Base-by-base conservation (phyloP, 495 filamentous ascomycete species). In the Wilcoxina mikolae region DNA sequence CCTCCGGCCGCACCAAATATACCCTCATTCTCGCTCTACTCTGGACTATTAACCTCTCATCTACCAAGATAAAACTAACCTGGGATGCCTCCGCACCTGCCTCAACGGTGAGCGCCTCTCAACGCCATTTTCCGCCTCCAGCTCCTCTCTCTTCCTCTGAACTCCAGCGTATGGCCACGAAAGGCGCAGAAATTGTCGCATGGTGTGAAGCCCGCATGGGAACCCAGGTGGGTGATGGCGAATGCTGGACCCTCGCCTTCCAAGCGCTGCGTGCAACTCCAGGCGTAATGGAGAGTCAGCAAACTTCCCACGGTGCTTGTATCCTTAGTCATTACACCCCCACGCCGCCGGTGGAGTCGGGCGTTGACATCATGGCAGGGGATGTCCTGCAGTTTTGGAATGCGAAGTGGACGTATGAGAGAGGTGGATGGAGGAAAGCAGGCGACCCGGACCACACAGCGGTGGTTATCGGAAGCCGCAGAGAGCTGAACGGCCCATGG, bases 191-290 rank as follows among this genome's bases (percentile, higher is more conserved):
- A 38, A 41, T 52, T 23, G 61, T 72, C 17, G 66, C 65, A 5
- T 73, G 68, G 68, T 62, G 67, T 31, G 54, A 68, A 46, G 53
- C 48, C 12, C 45, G 58, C 31, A 55, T 71, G 2, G 68, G 69
- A 10, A 54, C 60, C 4, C 60, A 64, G 56, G 68, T 73, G 4
- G 71, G 71, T 25, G 63, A 71, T 45, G 70, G 71, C 11, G 68
- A 72, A 53, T 73, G 71, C 56, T 72, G 71, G 70, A 72, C 71
- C 25, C 59, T 72, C 10, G 68, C 69, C 12, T 55, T 65, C 25
- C 54, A 68, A 15, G 56, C 55, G 3, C 56, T 61, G 11, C 61
- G 61, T 24, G 59, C 57, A n/a, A 50, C 58, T 7, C 45, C 54
- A 24, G 65, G 61, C 15, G 33, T 65, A 45, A 67, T 72, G 65